These are phyloP conservation scores for Vanderwaltozyma yarrowii DNA, from an alignment of 805 yeast species.

Conservation along the genomic window DNA sequence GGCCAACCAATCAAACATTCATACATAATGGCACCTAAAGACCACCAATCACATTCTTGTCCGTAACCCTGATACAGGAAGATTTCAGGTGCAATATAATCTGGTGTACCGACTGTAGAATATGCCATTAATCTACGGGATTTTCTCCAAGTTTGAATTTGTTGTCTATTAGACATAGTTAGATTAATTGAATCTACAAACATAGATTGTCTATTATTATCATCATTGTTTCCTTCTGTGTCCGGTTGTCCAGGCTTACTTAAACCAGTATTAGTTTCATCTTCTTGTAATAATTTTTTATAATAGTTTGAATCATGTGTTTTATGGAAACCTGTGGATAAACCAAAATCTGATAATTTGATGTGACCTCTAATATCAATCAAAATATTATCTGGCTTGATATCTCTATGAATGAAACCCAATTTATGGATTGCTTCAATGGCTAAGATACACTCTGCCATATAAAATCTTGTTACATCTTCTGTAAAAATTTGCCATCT, in stretches of 20 bases:
- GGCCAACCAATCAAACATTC: conserved; percentile 97
- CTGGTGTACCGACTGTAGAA: conserved; percentile 95
- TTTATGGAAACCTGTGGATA: conserved; percentile 85
- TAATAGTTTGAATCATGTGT: conserved; percentile 87
- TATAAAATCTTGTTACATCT: conserved; percentile 84
- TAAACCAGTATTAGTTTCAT: conserved; percentile 28
- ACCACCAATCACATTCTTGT: conserved; percentile 98
- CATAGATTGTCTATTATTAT: conserved; percentile 58
- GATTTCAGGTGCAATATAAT: conserved; percentile 92
- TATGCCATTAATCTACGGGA: conserved; percentile 88
- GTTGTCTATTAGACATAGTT: conserved; percentile 91
- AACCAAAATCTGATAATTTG: conserved; percentile 79
- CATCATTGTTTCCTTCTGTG: conserved; percentile 12
- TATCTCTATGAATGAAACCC: conserved; percentile 94
- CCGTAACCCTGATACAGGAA: conserved; percentile 91
- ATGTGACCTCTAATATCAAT: conserved; percentile 76
- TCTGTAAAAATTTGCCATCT: conserved; percentile 91
- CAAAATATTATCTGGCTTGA: conserved; percentile 91
- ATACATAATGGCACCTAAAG: conserved; percentile 91
- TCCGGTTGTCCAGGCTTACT: conserved; percentile 29
- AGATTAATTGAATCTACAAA: conserved; percentile 90
- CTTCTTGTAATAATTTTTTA: conserved; percentile 67
- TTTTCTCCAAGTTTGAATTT: conserved; percentile 93
- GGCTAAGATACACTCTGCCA: conserved; percentile 93
- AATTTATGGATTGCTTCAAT: conserved; percentile 88